A percentile compares a stretch with the other conserved stretches of the same genome.
Evolutionary conservation across 495 filamentous ascomycete species (phyloP).

Genomic region (Entonaema liquescens): DNA sequence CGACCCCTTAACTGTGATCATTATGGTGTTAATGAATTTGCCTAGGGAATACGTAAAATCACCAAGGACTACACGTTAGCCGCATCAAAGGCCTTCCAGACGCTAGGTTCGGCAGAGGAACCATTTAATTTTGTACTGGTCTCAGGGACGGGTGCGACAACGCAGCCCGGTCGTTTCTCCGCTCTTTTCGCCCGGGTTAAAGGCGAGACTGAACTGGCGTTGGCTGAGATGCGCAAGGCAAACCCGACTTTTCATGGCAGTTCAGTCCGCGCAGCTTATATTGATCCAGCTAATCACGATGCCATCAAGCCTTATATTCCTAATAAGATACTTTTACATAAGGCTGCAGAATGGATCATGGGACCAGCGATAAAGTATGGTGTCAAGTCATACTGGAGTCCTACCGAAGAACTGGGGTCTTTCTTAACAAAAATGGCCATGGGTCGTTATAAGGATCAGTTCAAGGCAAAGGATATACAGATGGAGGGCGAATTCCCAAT

Average conservation of each 20-base stretch:
- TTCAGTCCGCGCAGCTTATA: conserved; percentile 61
- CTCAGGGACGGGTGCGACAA: conserved; percentile 66
- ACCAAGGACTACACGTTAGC: conserved; percentile 70
- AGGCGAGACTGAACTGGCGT: conserved; percentile 66
- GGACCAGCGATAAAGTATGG: conserved; percentile 11
- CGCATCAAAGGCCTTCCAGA: conserved; percentile 68
- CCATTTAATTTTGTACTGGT: conserved; percentile 76
- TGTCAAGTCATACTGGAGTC: conserved; percentile 46
- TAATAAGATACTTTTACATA: conserved; percentile 13
- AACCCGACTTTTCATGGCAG: conserved; percentile 58
- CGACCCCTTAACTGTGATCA: background rate
- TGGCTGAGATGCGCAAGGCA: conserved; percentile 52
- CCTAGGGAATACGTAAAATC: conserved; percentile 72
- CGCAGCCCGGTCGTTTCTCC: conserved; percentile 59
- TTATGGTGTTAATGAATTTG: background rate
- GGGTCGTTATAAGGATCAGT: conserved; percentile 48
- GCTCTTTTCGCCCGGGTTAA: conserved; percentile 68
- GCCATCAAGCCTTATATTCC: conserved; percentile 61
- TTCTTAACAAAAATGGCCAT: conserved; percentile 66
- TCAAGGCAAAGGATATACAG: conserved; percentile 39
- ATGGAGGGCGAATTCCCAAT: conserved; percentile 44
- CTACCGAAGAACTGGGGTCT: conserved; percentile 52
- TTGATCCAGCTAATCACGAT: conserved; percentile 59
- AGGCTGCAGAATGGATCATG: conserved; percentile 14
- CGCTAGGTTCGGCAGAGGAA: conserved; percentile 50